A percentile compares a stretch with the other conserved stretches of the same genome.
Conservation (phyloP, 768 basidiomycete genomes). For the Boletus patriciae region DNA sequence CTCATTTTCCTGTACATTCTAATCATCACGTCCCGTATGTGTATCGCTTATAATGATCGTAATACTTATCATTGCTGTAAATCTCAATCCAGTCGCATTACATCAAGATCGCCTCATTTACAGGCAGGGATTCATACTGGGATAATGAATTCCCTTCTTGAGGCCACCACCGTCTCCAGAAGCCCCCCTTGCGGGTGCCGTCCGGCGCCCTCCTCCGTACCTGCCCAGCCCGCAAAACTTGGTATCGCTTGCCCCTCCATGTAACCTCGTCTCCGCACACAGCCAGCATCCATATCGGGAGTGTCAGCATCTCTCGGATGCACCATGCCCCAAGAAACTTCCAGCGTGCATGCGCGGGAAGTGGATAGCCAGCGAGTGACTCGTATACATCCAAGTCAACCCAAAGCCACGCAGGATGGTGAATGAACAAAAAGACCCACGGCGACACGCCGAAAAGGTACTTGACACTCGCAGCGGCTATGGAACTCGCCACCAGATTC, state of each 20-base stretch:
- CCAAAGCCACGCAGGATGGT: slow-evolving; percentile 68
- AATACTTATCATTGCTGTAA: slow-evolving; percentile 32
- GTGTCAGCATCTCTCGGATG: slow-evolving; percentile 73
- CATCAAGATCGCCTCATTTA: slow-evolving; percentile 21
- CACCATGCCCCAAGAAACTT: slow-evolving; percentile 78
- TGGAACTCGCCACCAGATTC: slow-evolving; percentile 64
- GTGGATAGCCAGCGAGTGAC: slow-evolving; percentile 67
- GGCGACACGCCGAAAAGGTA: slow-evolving; percentile 51
- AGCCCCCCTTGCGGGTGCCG: slow-evolving; percentile 20
- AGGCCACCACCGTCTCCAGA: slow-evolving; percentile 27
- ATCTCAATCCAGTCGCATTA: slow-evolving; percentile 21
- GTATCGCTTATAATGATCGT: slow-evolving; percentile 34
- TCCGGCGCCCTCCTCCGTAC: slow-evolving; percentile 38
- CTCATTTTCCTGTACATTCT: slow-evolving; percentile 37
- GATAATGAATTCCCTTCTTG: slow-evolving; percentile 11
- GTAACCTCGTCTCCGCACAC: slow-evolving; percentile 78
- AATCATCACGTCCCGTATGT: slow-evolving; percentile 32
- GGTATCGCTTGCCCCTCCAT: slow-evolving; percentile 86
- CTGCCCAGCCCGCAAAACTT: slow-evolving; percentile 72
- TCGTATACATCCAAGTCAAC: slow-evolving; percentile 83
- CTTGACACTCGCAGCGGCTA: slow-evolving; percentile 57
- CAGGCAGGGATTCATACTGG: slow-evolving; percentile 17
- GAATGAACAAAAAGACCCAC: slow-evolving; percentile 56
- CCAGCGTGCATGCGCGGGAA: slow-evolving; percentile 48
- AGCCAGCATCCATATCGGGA: slow-evolving; percentile 87